Conservation (phyloP, 176 grass and related monocot species). For the Guadua angustifolia region DNA sequence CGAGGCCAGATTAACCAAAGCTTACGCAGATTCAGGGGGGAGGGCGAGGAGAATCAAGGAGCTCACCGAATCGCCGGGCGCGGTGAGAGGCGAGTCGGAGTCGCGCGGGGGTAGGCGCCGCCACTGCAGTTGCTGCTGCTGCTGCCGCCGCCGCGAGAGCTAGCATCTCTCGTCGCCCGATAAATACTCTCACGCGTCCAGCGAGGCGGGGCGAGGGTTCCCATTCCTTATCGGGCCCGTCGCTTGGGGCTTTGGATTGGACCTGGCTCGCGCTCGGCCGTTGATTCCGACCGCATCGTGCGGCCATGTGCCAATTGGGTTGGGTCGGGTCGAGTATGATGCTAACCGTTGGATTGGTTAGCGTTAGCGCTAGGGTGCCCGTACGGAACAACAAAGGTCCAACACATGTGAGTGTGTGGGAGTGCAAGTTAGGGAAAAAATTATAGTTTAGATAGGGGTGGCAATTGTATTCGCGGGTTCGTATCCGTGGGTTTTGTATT, state of each 20-base stretch:
- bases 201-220: not conserved
- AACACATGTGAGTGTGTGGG: too few species aligned
- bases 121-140: constrained; percentile 50
- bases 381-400: too few species aligned
- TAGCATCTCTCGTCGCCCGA: constrained; percentile 39
- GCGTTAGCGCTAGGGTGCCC: too few species aligned
- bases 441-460: too few species aligned
- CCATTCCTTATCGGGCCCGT: constrained; percentile 31
- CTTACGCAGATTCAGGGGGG: not conserved
- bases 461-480: too few species aligned
- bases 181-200: constrained; percentile 41
- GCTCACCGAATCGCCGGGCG: constrained; percentile 40
- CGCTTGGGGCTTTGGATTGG: not conserved
- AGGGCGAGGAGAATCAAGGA: not conserved
- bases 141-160: constrained; percentile 47
- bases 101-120: constrained; percentile 40
- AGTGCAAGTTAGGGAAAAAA: too few species aligned
- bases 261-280: not conserved
- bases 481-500: too few species aligned
- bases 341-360: too few species aligned
- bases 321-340: not conserved
- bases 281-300: not conserved
- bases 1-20: not conserved
- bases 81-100: constrained; percentile 17
- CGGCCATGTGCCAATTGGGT: not conserved